phyloP scores from a whole-genome alignment of 495 filamentous ascomycete species.

The Cetradonia linearis region DNA sequence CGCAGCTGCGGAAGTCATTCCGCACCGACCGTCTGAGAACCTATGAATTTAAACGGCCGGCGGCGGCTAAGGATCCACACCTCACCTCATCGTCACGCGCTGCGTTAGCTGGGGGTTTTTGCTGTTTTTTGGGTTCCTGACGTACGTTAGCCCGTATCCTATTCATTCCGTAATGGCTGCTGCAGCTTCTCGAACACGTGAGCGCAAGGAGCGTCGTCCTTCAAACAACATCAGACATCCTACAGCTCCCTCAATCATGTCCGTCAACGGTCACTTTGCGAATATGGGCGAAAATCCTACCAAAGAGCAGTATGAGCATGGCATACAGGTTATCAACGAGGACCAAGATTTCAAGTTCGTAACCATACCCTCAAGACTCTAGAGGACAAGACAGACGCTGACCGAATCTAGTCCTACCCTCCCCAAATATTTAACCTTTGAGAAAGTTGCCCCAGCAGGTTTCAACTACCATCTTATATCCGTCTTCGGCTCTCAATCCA shows the following conservation, averaged over 20 bases:
- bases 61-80: no score
- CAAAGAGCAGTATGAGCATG: constrained; percentile 71
- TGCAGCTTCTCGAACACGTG: constrained; percentile 6
- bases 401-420: constrained; percentile 54
- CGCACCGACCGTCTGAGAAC: no score
- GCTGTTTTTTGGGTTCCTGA: not conserved
- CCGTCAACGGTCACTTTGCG: constrained; percentile 85
- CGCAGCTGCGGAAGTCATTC: no score
- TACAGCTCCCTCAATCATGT: constrained; percentile 51
- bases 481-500: constrained; percentile 97
- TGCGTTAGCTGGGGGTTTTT: not conserved
- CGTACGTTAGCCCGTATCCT: constrained; percentile 6
- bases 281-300: constrained; percentile 56
- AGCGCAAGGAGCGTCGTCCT: constrained; percentile 20
- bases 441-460: constrained; percentile 71
- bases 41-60: no score
- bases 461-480: constrained; percentile 99
- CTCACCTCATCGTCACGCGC: constrained; percentile 2
- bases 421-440: constrained; percentile 66
- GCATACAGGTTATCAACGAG: constrained; percentile 92
- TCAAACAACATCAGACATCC: constrained; percentile 25
- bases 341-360: constrained; percentile 92
- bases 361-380: not conserved
- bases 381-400: not conserved
- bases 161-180: constrained; percentile 8